Conservation (phyloP, 306 rosid genomes). For the Medicago ruthenica region DNA sequence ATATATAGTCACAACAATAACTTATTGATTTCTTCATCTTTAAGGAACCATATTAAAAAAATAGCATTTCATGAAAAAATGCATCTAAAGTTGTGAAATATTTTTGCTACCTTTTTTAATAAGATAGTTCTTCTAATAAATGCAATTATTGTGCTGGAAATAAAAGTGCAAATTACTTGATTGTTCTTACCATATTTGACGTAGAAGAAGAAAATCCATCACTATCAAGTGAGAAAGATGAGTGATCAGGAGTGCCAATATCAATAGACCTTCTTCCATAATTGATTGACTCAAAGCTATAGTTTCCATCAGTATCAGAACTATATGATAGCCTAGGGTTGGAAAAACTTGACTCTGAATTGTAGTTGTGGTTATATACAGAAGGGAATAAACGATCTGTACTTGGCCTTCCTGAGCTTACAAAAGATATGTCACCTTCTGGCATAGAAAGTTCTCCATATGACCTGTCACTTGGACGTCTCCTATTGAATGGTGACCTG, state of each 20-base stretch:
- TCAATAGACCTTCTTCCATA: slow-evolving; percentile 68
- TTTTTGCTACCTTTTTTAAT: too few species aligned
- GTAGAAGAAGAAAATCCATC: slow-evolving; percentile 56
- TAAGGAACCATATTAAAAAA: too few species aligned
- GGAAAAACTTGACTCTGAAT: slow-evolving; percentile 50
- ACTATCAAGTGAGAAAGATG: slow-evolving; percentile 73
- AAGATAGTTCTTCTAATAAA: background rate
- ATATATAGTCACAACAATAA: too few species aligned
- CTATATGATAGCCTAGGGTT: slow-evolving; percentile 65
- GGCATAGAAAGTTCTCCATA: slow-evolving; percentile 54
- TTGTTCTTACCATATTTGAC: slow-evolving; percentile 62
- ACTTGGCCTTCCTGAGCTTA: slow-evolving; percentile 79
- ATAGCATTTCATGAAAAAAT: background rate
- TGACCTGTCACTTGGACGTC: slow-evolving; percentile 53
- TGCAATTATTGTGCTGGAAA: background rate
- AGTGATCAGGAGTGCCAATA: slow-evolving; percentile 58
- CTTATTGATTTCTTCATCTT: too few species aligned
- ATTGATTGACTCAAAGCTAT: slow-evolving; percentile 65
- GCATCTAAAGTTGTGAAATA: background rate
- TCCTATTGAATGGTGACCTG: slow-evolving; percentile 92
- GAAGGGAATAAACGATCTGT: slow-evolving; percentile 66
- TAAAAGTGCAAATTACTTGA: background rate
- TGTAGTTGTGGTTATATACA: slow-evolving; percentile 40
- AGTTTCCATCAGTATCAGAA: slow-evolving; percentile 60
- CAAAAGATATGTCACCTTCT: slow-evolving; percentile 70